These are phyloP conservation scores for Brettanomyces nanus DNA, from an alignment of 805 yeast genomes.

Conservation along the genomic window DNA sequence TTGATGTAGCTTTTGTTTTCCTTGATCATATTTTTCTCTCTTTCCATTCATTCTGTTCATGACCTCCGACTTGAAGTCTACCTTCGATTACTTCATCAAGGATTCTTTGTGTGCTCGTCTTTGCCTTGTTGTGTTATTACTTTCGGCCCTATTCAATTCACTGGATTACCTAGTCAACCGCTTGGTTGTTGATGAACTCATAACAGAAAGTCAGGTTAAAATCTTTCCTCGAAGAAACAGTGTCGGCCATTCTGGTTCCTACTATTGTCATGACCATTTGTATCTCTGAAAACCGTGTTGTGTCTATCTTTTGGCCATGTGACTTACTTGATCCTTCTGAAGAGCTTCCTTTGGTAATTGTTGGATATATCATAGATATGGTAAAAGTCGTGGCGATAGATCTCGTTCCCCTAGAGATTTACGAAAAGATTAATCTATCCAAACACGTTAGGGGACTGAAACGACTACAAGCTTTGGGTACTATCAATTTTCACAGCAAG, in stretches of 20 bases:
- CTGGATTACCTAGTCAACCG: conserved; percentile 4
- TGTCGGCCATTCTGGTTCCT: no score
- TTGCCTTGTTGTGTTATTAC: conserved; percentile 1
- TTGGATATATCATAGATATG: conserved; percentile 21
- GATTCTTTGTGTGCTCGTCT: conserved; percentile 3
- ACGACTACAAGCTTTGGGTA: conserved; percentile 19
- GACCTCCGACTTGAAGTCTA: background rate
- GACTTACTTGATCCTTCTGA: conserved; percentile 13
- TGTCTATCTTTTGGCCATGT: conserved; percentile 25
- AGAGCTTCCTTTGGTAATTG: conserved; percentile 12
- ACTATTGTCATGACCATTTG: background rate
- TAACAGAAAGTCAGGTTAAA: conserved; percentile 3
- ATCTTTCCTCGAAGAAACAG: conserved; percentile 9
- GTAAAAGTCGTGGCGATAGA: conserved; percentile 21
- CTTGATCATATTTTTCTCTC: background rate
- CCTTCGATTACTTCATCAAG: no score
- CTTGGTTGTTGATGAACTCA: conserved; percentile 5
- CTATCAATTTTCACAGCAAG: conserved; percentile 16
- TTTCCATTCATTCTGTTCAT: background rate
- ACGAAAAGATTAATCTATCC: conserved; percentile 10
- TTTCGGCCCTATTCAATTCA: conserved; percentile 3
- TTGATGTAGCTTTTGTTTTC: background rate
- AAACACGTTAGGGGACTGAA: conserved; percentile 14
- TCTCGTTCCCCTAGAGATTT: conserved; percentile 11
- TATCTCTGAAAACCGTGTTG: background rate